A percentile compares a stretch with the other conserved stretches of the same genome.
Conservation (phyloP, 192 early-diverging fungal species). For the Ramicandelaber brevisporus region DNA sequence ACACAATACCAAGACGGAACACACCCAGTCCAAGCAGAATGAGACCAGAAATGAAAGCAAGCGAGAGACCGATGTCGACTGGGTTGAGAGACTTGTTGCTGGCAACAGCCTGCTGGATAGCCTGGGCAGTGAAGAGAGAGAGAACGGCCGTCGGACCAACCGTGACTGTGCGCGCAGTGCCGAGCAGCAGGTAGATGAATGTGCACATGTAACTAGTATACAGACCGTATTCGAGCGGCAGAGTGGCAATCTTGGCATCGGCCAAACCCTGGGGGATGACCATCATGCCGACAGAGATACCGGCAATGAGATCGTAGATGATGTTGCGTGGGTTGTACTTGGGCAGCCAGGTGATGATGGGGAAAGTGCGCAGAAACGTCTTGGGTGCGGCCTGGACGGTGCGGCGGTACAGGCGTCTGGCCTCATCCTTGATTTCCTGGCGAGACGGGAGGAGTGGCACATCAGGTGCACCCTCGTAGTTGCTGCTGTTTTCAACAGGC, state of each 20-base stretch:
- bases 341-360: conserved; percentile 16
- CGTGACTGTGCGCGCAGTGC: conserved; percentile 46
- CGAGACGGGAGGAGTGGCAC: not conserved
- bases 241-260: conserved; percentile 43
- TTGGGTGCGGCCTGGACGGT: no score
- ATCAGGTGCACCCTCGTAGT: not conserved
- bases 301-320: conserved; percentile 36
- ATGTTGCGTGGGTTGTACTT: conserved; percentile 31
- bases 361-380: no score
- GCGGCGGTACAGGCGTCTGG: conserved; percentile 6
- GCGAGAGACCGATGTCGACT: conserved; percentile 11
- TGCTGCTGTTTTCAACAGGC: no score
- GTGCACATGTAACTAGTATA: conserved; percentile 50
- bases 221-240: conserved; percentile 47
- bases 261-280: conserved; percentile 51
- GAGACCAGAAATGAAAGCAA: conserved; percentile 50
- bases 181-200: conserved; percentile 38
- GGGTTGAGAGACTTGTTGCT: conserved; percentile 5
- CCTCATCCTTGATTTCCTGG: conserved; percentile 1
- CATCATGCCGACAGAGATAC: conserved; percentile 42
- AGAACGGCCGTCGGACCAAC: conserved; percentile 57
- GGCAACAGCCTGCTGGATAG: conserved; percentile 11
- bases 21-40: conserved; percentile 44
- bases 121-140: conserved; percentile 45
- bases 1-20: conserved; percentile 56